These are phyloP conservation scores for Trichopus zeylanicus DNA, from an alignment of 116 monocot species.

Conservation along the genomic window DNA sequence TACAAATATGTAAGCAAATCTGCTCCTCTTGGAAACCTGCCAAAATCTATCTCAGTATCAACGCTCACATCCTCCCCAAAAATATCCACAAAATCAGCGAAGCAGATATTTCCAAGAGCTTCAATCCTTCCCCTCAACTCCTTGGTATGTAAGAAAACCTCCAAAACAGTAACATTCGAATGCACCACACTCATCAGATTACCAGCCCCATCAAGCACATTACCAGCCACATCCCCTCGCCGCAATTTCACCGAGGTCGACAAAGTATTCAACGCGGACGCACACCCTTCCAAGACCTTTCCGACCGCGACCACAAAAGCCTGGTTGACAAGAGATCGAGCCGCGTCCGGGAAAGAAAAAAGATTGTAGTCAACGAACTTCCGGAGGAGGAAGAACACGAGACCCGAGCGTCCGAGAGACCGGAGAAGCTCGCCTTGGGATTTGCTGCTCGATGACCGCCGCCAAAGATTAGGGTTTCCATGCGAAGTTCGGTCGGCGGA, in stretches of 20 bases:
- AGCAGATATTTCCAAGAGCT: conserved; percentile 72
- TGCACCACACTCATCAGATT: conserved; percentile 24
- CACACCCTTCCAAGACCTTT: conserved; percentile 78
- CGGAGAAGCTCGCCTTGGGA: conserved; percentile 65
- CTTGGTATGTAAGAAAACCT: conserved; percentile 77
- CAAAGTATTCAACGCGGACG: conserved; percentile 71
- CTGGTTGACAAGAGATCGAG: conserved; percentile 64
- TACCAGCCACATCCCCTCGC: conserved; percentile 10
- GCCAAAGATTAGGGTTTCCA: conserved; percentile 58
- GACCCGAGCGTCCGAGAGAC: conserved; percentile 45
- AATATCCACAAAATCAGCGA: conserved; percentile 27
- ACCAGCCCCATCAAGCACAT: conserved; percentile 3
- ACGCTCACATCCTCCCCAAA: conserved; percentile 22
- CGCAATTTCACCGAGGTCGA: conserved; percentile 61
- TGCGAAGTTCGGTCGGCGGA: conserved; percentile 66
- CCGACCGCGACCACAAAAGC: conserved; percentile 78
- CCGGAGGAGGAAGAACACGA: conserved; percentile 40
- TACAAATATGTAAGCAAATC: conserved; percentile 95
- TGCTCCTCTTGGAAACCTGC: conserved; percentile 74
- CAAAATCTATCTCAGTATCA: conserved; percentile 30
- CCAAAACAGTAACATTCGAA: conserved; percentile 72
- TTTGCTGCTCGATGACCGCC: conserved; percentile 48
- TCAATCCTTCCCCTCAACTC: conserved; percentile 74
- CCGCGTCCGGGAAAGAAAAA: conserved; percentile 6
- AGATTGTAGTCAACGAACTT: conserved; percentile 65